Conservation (phyloP, 2,329 filamentous ascomycete genomes). For the Exophiala sp. region DNA sequence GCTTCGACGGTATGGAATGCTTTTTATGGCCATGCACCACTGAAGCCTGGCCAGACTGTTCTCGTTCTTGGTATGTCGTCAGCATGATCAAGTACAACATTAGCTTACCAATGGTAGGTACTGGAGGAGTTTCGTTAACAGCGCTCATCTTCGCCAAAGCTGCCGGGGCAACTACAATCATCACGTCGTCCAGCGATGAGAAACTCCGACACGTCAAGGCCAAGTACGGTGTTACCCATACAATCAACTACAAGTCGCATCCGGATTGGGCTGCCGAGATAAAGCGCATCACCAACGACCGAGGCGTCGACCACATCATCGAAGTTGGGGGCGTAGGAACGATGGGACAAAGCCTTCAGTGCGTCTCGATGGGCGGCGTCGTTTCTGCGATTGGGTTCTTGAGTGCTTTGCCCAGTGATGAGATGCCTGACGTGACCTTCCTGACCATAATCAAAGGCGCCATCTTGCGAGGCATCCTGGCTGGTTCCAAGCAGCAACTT, state of each 20-base stretch:
- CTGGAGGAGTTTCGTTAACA: slow-evolving; percentile 46
- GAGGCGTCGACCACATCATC: slow-evolving; percentile 43
- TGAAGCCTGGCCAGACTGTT: slow-evolving; percentile 42
- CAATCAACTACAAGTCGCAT: slow-evolving; percentile 49
- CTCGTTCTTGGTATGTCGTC: slow-evolving; percentile 31
- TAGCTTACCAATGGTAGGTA: slow-evolving; percentile 34
- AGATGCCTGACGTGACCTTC: slow-evolving; percentile 59
- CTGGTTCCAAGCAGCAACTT: slow-evolving; percentile 57
- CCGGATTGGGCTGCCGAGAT: slow-evolving; percentile 48
- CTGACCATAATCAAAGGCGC: slow-evolving; percentile 50
- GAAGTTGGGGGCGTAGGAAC: slow-evolving; percentile 43
- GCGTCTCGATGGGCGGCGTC: slow-evolving; percentile 44
- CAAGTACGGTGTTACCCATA: slow-evolving; percentile 42
- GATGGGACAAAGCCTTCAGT: slow-evolving; percentile 45
- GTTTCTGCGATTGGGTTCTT: slow-evolving; percentile 32
- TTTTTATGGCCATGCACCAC: slow-evolving; percentile 42
- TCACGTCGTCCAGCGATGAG: slow-evolving; percentile 50
- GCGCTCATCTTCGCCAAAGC: slow-evolving; percentile 49
- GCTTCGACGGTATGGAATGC: slow-evolving; percentile 49
- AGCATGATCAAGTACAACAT: neutral
- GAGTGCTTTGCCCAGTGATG: slow-evolving; percentile 39
- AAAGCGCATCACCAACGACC: slow-evolving; percentile 41
- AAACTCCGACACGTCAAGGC: slow-evolving; percentile 42
- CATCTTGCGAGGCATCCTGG: slow-evolving; percentile 57
- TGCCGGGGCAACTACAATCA: slow-evolving; percentile 44